phyloP scores from a whole-genome alignment of 177 flowering plant genomes.

The Vitis hybrid region DNA sequence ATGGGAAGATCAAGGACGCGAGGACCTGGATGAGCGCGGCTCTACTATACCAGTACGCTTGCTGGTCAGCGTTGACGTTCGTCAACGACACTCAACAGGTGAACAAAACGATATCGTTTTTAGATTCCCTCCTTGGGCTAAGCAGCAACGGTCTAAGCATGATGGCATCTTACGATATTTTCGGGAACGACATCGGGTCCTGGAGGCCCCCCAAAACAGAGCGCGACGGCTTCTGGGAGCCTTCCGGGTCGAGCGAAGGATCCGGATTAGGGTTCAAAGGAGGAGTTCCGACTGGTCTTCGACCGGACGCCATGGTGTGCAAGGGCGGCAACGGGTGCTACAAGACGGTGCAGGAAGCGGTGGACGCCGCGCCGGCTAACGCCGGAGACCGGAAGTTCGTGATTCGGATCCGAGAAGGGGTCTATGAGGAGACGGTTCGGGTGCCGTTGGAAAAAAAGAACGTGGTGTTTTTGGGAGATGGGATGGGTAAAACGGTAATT shows the following conservation, averaged over 20 bases:
- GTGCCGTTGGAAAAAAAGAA: constrained; percentile 68
- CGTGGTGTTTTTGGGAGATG: constrained; percentile 85
- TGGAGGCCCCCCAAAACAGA: constrained; percentile 85
- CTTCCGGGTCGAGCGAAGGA: constrained; percentile 14
- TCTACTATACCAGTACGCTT: constrained; percentile 63
- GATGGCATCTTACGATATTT: constrained; percentile 44
- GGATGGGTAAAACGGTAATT: constrained; percentile 87
- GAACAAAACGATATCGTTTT: constrained; percentile 60
- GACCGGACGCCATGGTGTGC: constrained; percentile 66
- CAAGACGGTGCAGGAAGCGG: constrained; percentile 72
- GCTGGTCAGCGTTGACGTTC: constrained; percentile 78
- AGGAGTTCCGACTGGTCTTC: constrained; percentile 41
- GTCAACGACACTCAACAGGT: constrained; percentile 65
- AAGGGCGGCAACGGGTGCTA: constrained; percentile 41
- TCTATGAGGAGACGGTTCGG: constrained; percentile 75
- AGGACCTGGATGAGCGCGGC: constrained; percentile 86
- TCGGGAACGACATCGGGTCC: constrained; percentile 37
- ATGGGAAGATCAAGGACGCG: constrained; percentile 56
- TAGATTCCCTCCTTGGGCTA: constrained; percentile 33
- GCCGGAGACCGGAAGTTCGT: constrained; percentile 41
- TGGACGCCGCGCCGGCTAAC: constrained; percentile 62
- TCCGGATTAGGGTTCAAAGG: constrained; percentile 28
- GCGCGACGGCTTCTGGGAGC: constrained; percentile 80
- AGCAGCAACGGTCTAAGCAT: constrained; percentile 73
- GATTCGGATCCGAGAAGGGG: constrained; percentile 66